Evolutionary conservation across 352 stramenopile species (phyloP).

Genomic region (Halophytophthora polymorphica): DNA sequence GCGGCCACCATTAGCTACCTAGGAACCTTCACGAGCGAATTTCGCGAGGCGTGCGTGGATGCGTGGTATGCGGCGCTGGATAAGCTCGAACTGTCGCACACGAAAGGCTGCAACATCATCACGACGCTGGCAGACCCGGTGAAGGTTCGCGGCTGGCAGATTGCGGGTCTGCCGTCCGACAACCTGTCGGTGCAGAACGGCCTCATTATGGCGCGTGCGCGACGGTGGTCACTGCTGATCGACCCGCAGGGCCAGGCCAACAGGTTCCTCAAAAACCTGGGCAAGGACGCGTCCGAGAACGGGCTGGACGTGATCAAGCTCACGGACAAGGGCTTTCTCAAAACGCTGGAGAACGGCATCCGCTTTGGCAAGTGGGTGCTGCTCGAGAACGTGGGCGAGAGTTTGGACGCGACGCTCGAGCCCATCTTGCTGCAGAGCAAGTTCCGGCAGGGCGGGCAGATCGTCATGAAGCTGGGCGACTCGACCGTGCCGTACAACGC

Average conservation of each 20-base stretch:
- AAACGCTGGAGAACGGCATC: conserved; percentile 89
- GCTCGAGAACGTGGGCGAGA: conserved; percentile 86
- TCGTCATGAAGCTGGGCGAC: conserved; percentile 93
- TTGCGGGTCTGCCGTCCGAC: conserved; percentile 89
- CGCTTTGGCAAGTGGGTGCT: conserved; percentile 92
- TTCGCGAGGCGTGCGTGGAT: conserved; percentile 80
- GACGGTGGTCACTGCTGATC: conserved; percentile 90
- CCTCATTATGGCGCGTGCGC: conserved; percentile 89
- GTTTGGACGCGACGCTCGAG: conserved; percentile 87
- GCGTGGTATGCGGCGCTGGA: conserved; percentile 82
- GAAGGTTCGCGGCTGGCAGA: conserved; percentile 89
- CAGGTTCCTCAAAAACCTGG: conserved; percentile 92
- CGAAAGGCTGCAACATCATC: conserved; percentile 80
- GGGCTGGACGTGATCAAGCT: conserved; percentile 84
- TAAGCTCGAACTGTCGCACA: conserved; percentile 77
- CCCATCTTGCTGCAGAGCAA: conserved; percentile 90
- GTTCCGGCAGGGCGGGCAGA: conserved; percentile 90
- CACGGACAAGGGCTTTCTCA: conserved; percentile 79
- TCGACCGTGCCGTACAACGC: conserved; percentile 90
- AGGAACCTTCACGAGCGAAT: conserved; percentile 92
- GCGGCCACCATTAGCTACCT: conserved; percentile 92
- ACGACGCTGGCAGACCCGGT: conserved; percentile 89
- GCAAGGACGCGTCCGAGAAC: conserved; percentile 81
- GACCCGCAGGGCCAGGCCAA: conserved; percentile 93
- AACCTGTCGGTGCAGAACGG: conserved; percentile 91